Evolutionary conservation across 495 filamentous ascomycete species (phyloP), one percentile per base, ranked within the genome.

Genomic region (Extremus antarcticus): DNA sequence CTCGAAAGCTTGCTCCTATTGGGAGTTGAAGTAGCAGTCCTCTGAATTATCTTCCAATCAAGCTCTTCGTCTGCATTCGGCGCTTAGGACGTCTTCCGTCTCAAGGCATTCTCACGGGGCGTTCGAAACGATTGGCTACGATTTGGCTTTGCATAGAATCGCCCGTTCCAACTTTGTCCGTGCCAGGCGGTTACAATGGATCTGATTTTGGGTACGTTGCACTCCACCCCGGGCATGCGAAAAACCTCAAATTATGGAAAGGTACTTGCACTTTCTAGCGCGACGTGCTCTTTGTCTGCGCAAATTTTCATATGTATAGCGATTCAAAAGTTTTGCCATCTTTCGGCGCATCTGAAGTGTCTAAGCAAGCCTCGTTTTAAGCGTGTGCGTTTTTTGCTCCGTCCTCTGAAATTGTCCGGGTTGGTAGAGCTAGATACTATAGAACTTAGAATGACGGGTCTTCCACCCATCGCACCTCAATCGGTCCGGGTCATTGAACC

Each of bases 211-310:
- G n/a, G n/a, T n/a, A n/a, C n/a, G n/a, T 38, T 38, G 25, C 17
- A 24, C 47, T 32, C 24, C 46, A 47, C 53, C 22, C 46, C 25
- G 48, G 50, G 32, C 45, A 52, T 22, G 49, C 49, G 39, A 39
- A 51, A 43, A 53, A 39, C 35, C 35, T n/a, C n/a, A 39, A 39
- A 39, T 39, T 39, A 39, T 39, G n/a, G 35, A 39, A 39, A 39
- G 35, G 35, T 39, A 39, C 35, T 39, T 39, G 35, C 35, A n/a
- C 35, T 39, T n/a, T 39, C 35, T 39, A 39, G 35, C 35, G 35
- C 35, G 9, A 39, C 35, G 35, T n/a, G n/a, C 35, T 39, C 35
- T 9, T 9, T n/a, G 35, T n/a, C 35, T n/a, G 35, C 35, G 35
- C 9, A n/a, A 9, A 39, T 39, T 39, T n/a, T 39, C n/a, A 39